Base-by-base conservation (phyloP, 1,284 basidiomycete species). In the Irpex sp. region DNA sequence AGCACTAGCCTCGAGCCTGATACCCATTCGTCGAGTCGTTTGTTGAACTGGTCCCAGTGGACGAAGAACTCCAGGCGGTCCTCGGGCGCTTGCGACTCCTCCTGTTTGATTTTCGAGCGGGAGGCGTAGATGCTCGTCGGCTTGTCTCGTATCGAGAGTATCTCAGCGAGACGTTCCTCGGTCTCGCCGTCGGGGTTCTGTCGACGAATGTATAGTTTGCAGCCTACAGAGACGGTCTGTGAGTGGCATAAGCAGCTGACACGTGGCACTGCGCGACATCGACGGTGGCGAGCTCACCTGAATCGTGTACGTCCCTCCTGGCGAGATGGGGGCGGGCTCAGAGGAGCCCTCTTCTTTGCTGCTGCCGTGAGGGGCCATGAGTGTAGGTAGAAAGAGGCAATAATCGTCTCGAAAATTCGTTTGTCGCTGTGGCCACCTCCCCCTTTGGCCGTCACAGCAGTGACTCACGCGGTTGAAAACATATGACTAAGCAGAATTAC, bases 1-100 rank as follows among this genome's bases (percentile, higher is more conserved):
- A 96, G 82, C 57, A 98, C 85, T 64, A 99, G 84, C 38, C 96
- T 86, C 2, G 92, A 90, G 15, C 93, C 94, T 31, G 89, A 81
- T n/a, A 99, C 92, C 97, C 97, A 99, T 68, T 98, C 97, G 76
- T 99, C 97, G 59, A 99, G 83, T 71, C 97, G 95, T 78, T 98
- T 97, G 82, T 98, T 98, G 83, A 97, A 98, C 70, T 94, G 88
- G 72, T 97, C 93, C 88, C 96, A 98, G 73, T 98, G 96, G 44
- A 97, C 93, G 73, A 98, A 98, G 81, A 91, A 98, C 76, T 98
- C 96, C 72, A 88, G 85, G 72, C 93, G 89, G 74, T 95, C 92
- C 74, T 85, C 92, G 58, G 82, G 85, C 68, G 80, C 85, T 66
- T 77, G 75, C 64, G 71, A 77, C 61, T 83, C 81, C 65, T 80